phyloP scores from a whole-genome alignment of 2,329 filamentous ascomycete genomes.

The Cucurbitaria berberidis region DNA sequence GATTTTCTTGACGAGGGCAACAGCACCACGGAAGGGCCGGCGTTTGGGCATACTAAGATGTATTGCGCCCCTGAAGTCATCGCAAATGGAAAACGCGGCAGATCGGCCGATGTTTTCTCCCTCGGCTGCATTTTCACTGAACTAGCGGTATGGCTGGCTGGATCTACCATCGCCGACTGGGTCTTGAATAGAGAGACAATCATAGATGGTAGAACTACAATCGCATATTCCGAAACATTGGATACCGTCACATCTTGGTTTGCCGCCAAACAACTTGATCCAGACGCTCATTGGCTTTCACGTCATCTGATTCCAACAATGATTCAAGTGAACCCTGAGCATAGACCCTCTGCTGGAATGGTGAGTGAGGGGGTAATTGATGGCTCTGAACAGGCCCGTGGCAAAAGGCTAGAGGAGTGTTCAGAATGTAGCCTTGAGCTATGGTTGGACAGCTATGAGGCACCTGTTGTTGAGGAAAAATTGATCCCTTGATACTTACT shows the following conservation, averaged over 20 bases:
- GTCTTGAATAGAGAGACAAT: conserved; percentile 2
- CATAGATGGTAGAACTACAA: conserved; percentile 3
- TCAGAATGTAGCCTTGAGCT: neutral
- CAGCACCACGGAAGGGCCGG: conserved; percentile 18
- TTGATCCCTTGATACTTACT: no score
- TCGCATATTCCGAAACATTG: conserved; percentile 16
- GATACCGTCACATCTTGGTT: conserved; percentile 14
- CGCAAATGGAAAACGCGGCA: conserved; percentile 6
- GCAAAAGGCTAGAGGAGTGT: neutral
- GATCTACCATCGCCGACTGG: conserved; percentile 12
- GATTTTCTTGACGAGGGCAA: conserved; percentile 17
- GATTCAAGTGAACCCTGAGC: neutral
- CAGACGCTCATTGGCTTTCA: neutral
- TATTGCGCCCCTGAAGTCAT: conserved; percentile 27
- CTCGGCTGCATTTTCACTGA: conserved; percentile 26
- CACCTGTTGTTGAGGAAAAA: no score
- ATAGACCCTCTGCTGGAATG: neutral
- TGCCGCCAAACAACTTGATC: no score
- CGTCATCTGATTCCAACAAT: neutral
- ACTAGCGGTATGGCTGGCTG: conserved; percentile 12
- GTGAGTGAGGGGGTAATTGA: neutral
- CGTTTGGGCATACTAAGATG: conserved; percentile 18
- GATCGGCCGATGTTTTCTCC: conserved; percentile 24
- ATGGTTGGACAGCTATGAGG: neutral
- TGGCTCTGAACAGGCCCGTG: neutral